Evolutionary conservation across 2,329 filamentous ascomycete genomes (phyloP).

Genomic region (Ophiocordyceps robertsii): DNA sequence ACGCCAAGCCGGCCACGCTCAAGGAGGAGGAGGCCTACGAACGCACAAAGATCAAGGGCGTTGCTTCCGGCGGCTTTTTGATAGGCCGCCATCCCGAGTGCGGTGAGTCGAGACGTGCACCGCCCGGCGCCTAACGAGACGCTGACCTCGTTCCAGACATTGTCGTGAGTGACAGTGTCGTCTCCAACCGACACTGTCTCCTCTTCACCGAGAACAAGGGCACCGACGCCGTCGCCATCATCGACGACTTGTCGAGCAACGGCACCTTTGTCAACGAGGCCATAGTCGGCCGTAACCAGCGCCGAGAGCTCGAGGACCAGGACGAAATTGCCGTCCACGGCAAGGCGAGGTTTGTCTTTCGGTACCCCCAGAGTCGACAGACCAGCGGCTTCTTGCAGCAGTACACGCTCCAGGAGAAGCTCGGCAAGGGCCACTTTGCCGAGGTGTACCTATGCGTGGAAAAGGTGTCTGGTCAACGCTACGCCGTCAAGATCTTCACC

Average conservation of each 20-base stretch:
- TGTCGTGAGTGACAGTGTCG: constrained; percentile 59
- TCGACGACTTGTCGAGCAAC: constrained; percentile 92
- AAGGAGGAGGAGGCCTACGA: constrained; percentile 49
- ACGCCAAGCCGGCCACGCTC: constrained; percentile 31
- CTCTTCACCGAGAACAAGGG: constrained; percentile 50
- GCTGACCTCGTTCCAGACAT: constrained; percentile 35
- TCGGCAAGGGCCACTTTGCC: constrained; percentile 92
- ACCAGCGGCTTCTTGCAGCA: constrained; percentile 74
- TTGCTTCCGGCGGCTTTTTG: constrained; percentile 70
- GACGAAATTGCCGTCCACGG: constrained; percentile 84
- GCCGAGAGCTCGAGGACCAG: constrained; percentile 73
- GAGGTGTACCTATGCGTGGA: constrained; percentile 87
- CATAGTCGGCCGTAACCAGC: constrained; percentile 81
- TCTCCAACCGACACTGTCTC: constrained; percentile 77
- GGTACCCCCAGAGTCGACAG: constrained; percentile 65
- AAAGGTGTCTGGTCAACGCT: constrained; percentile 67
- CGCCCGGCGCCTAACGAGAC: not conserved
- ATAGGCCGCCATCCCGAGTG: constrained; percentile 91
- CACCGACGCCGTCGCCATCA: constrained; percentile 51
- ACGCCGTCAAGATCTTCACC: constrained; percentile 90
- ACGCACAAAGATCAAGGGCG: constrained; percentile 43
- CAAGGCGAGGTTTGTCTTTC: constrained; percentile 78
- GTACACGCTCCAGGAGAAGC: constrained; percentile 70
- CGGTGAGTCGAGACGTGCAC: constrained; percentile 40
- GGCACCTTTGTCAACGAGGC: constrained; percentile 93